Conservation (phyloP, 73 alveolate genomes). For the Paramecium octaurelia region DNA sequence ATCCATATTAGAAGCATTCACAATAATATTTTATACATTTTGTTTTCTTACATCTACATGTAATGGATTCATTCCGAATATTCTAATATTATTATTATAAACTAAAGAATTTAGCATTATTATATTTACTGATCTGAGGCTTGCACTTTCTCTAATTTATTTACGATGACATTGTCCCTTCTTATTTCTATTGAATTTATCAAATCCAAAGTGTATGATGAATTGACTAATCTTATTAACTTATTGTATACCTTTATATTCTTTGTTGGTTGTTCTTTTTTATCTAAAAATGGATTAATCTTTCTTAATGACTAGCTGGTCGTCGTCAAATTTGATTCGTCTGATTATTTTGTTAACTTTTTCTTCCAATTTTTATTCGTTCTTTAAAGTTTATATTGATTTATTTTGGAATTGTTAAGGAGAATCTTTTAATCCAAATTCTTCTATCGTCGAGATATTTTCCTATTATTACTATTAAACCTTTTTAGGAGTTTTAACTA, state of each 20-base stretch:
- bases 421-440: not conserved
- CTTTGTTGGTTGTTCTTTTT: not conserved
- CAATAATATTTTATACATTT: constrained; percentile 8
- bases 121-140: not conserved
- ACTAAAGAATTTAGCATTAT: not conserved
- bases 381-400: not conserved
- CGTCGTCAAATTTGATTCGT: not conserved
- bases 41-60: constrained; percentile 21
- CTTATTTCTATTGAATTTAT: constrained; percentile 9
- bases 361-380: not conserved
- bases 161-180: not conserved
- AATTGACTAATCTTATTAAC: not conserved
- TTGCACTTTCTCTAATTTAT: not conserved
- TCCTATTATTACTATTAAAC: not conserved
- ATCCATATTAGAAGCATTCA: constrained; percentile 6
- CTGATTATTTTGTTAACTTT: not conserved
- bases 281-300: not conserved
- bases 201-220: not conserved
- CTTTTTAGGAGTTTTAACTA: constrained; percentile 5
- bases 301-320: not conserved
- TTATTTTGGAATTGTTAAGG: not conserved
- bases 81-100: not conserved
- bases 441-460: not conserved
- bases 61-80: not conserved
- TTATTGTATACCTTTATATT: not conserved